Conservation (phyloP, 345 rosid genomes). For the Barbarea vulgaris region DNA sequence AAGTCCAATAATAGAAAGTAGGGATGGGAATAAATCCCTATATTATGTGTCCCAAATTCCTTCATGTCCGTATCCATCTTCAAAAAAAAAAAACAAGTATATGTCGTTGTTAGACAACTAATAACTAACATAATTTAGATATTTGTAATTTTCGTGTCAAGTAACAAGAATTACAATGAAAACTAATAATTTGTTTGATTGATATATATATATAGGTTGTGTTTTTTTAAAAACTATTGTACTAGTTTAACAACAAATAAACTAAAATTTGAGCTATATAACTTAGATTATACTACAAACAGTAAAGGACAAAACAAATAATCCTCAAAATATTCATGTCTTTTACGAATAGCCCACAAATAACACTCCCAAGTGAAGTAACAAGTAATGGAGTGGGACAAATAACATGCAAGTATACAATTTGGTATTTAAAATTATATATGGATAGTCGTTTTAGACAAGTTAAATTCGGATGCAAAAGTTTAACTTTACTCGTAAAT, state of each 20-base stretch:
- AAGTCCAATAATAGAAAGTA: not conserved
- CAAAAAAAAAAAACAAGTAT: not conserved
- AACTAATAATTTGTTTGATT: too few species aligned
- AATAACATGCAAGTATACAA: slow-evolving; percentile 3
- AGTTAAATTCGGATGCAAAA: not conserved
- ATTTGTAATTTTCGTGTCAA: too few species aligned
- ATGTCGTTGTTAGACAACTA: not conserved
- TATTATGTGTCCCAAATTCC: not conserved
- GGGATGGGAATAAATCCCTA: slow-evolving; percentile 14
- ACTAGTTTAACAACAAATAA: not conserved
- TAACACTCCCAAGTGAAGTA: not conserved
- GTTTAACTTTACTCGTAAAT: not conserved
- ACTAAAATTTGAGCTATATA: not conserved
- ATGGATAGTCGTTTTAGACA: not conserved
- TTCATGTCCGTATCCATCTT: not conserved
- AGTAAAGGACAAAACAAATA: not conserved
- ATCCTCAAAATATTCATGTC: not conserved
- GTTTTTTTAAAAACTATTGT: too few species aligned
- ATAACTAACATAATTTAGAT: not conserved
- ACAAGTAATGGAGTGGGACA: not conserved
- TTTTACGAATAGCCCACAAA: not conserved
- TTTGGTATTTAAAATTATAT: not conserved
- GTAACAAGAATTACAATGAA: too few species aligned
- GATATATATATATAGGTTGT: too few species aligned
- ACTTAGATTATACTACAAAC: not conserved